Evolutionary conservation across 1,139 yeast species (phyloP).

Genomic region (Saccharomyces uvarum): DNA sequence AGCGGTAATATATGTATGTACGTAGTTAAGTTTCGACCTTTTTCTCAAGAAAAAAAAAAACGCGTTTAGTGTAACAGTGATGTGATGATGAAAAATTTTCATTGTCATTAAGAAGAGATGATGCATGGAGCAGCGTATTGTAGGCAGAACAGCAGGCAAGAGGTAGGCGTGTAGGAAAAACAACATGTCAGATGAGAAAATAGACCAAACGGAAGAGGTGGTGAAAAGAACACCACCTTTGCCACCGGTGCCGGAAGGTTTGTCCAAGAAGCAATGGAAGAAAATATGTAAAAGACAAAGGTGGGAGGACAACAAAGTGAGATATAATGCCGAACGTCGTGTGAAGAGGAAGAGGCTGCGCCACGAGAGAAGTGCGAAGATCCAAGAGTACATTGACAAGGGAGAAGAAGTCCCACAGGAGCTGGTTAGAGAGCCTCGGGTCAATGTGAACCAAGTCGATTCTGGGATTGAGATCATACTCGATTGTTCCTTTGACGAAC

Average conservation of each 20-base stretch:
- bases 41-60: not conserved
- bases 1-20: not conserved
- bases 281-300: slow-evolving; percentile 50
- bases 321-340: slow-evolving; percentile 43
- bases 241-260: slow-evolving; percentile 60
- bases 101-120: not conserved
- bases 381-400: slow-evolving; percentile 31
- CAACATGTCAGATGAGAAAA: not conserved
- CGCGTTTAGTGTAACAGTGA: slow-evolving; percentile 2
- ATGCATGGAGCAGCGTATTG: not conserved
- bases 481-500: slow-evolving; percentile 86
- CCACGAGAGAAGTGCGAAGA: slow-evolving; percentile 33
- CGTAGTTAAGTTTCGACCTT: not conserved
- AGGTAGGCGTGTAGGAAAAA: not conserved
- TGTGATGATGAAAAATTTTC: slow-evolving; percentile 5
- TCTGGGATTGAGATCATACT: slow-evolving; percentile 52
- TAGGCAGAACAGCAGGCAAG: not conserved
- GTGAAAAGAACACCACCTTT: slow-evolving; percentile 9
- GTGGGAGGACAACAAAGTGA: slow-evolving; percentile 61
- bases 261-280: slow-evolving; percentile 81
- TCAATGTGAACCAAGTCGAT: slow-evolving; percentile 36
- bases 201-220: slow-evolving; percentile 8
- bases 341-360: slow-evolving; percentile 44
- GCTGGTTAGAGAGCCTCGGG: slow-evolving; percentile 31
- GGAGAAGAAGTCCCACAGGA: slow-evolving; percentile 36